These are phyloP conservation scores for Aspergillus homomorphus DNA, from an alignment of 495 filamentous ascomycete genomes.

Conservation along the genomic window DNA sequence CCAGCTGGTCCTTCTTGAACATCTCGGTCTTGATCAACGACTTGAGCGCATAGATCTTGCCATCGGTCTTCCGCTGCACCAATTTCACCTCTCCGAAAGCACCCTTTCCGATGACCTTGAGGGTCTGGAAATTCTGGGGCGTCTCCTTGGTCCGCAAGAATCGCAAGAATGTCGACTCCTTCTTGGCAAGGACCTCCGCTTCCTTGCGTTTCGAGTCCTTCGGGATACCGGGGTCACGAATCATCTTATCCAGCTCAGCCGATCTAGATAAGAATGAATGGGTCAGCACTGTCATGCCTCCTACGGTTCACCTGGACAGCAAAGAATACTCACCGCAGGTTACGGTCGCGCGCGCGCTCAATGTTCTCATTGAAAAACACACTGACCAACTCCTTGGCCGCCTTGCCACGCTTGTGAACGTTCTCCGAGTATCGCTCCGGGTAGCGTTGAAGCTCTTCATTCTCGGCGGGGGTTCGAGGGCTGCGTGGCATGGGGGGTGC, in stretches of 20 bases:
- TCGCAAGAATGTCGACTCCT: slow-evolving; percentile 87
- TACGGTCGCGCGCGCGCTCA: slow-evolving; percentile 83
- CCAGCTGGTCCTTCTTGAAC: slow-evolving; percentile 99
- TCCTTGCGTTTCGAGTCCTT: slow-evolving; percentile 73
- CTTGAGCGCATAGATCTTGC: slow-evolving; percentile 97
- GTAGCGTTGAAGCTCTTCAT: slow-evolving; percentile 61
- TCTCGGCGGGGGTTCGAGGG: slow-evolving; percentile 40
- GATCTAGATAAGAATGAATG: slow-evolving; percentile 56
- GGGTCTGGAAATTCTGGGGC: slow-evolving; percentile 87
- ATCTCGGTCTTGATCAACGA: slow-evolving; percentile 98
- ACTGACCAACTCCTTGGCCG: slow-evolving; percentile 60
- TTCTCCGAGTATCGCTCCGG: slow-evolving; percentile 77
- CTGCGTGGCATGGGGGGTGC: slow-evolving; percentile 60
- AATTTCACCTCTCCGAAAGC: slow-evolving; percentile 98
- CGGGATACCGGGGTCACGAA: slow-evolving; percentile 68
- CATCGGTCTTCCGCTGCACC: slow-evolving; percentile 92
- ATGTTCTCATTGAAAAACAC: slow-evolving; percentile 97
- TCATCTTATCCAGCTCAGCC: slow-evolving; percentile 81
- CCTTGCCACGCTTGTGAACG: slow-evolving; percentile 71
- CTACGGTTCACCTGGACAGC: slow-evolving; percentile 6
- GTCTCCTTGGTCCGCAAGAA: slow-evolving; percentile 90
- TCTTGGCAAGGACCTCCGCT: slow-evolving; percentile 70
- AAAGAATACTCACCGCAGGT: slow-evolving; percentile 65
- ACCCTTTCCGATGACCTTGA: slow-evolving; percentile 98
- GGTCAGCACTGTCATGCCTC: slow-evolving; percentile 2